Evolutionary conservation across 306 rosid genomes (phyloP).

Genomic region (Macrotyloma uniflorum): DNA sequence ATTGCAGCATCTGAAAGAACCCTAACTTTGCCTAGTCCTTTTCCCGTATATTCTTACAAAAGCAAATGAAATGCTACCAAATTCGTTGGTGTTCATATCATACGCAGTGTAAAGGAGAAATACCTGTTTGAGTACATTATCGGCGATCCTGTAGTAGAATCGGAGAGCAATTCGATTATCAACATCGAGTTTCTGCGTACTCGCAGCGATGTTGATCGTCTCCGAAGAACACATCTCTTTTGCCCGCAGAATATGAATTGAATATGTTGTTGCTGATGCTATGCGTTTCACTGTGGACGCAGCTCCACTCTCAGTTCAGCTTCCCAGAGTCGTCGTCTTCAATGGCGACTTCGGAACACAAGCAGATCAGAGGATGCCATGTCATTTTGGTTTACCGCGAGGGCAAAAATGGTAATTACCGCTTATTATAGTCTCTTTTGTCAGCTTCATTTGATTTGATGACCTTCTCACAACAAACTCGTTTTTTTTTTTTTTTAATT

Average conservation of each 20-base stretch:
- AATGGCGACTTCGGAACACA: conserved; percentile 51
- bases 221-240: conserved; percentile 67
- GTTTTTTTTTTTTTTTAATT: too few species aligned
- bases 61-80: not conserved
- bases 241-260: too few species aligned
- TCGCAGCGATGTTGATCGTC: conserved; percentile 71
- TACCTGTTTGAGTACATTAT: conserved; percentile 88
- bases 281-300: conserved; percentile 19
- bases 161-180: conserved; percentile 83
- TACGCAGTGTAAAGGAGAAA: not conserved
- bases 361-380: conserved; percentile 19
- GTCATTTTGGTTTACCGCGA: conserved; percentile 45
- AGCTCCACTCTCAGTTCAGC: not conserved
- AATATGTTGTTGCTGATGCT: not conserved
- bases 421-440: not conserved
- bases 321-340: conserved; percentile 34
- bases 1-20: conserved; percentile 27
- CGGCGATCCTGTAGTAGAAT: conserved; percentile 80
- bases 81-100: not conserved
- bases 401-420: conserved; percentile 46
- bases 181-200: conserved; percentile 71
- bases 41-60: not conserved
- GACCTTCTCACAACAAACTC: too few species aligned
- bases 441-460: too few species aligned
- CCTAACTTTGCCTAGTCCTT: not conserved